Percentiles rank a stretch among this genome's conserved stretches.
Conservation (phyloP, 306 rosid genomes). For the Castanea crenata region DNA sequence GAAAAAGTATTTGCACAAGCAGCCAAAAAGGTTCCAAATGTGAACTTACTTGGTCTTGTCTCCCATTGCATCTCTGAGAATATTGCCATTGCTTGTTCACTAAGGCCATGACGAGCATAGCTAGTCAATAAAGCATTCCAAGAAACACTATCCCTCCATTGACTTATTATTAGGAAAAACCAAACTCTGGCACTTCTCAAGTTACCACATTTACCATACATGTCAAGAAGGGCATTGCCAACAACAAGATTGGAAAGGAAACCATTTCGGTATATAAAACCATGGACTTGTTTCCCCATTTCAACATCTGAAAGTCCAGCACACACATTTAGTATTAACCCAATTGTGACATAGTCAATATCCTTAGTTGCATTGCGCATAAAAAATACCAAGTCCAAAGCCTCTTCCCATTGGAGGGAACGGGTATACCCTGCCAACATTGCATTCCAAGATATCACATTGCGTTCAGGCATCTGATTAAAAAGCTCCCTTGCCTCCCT, state of each 20-base stretch:
- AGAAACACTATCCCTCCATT: too few relatives aligned
- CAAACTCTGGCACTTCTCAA: too few relatives aligned
- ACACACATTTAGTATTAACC: slow-evolving; percentile 55
- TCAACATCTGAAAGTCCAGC: slow-evolving; percentile 53
- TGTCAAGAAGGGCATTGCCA: slow-evolving; percentile 74
- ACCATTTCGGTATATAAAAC: slow-evolving; percentile 55
- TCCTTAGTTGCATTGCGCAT: slow-evolving; percentile 37
- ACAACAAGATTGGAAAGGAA: slow-evolving; percentile 44
- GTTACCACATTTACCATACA: slow-evolving; percentile 63
- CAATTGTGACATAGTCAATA: slow-evolving; percentile 52
- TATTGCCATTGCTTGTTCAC: too few relatives aligned
- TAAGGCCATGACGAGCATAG: too few relatives aligned
- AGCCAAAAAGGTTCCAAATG: too few relatives aligned
- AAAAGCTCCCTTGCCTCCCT: slow-evolving; percentile 57
- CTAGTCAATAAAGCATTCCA: too few relatives aligned
- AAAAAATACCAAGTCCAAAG: slow-evolving; percentile 49
- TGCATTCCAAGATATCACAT: slow-evolving; percentile 83
- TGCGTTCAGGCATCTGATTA: slow-evolving; percentile 67
- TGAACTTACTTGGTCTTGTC: too few relatives aligned
- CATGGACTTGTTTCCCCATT: slow-evolving; percentile 69
- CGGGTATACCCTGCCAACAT: slow-evolving; percentile 66
- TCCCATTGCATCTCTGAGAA: too few relatives aligned
- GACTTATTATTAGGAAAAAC: too few relatives aligned
- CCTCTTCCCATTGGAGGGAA: slow-evolving; percentile 51
- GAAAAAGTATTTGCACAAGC: too few relatives aligned